Evolutionary conservation across 257 asterid genomes (phyloP).

Genomic region (Apocynum venetum): DNA sequence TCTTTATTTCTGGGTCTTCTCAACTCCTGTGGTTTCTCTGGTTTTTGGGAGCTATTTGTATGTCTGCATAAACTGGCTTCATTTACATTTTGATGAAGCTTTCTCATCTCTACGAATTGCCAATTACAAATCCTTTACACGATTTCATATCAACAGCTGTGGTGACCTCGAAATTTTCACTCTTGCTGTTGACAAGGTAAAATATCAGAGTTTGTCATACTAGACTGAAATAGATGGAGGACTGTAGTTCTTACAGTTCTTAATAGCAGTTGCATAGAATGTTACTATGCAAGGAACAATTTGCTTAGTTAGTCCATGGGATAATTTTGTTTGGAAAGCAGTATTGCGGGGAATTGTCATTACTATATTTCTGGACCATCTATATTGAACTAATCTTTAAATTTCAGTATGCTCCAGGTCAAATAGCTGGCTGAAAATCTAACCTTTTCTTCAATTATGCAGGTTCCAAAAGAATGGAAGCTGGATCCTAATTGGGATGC

Average conservation of each 20-base stretch:
- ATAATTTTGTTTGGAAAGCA: too few species aligned
- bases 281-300: not conserved
- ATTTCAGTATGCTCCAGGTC: not conserved
- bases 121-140: conserved; percentile 90
- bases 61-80: conserved; percentile 95
- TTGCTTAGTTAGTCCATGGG: not conserved
- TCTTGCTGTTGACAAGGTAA: conserved; percentile 95
- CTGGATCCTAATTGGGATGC: conserved; percentile 83
- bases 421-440: not conserved
- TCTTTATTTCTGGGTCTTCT: conserved; percentile 96
- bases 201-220: not conserved
- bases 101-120: conserved; percentile 97
- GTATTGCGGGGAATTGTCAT: not conserved
- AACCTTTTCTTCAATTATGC: conserved; percentile 15
- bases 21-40: conserved; percentile 93
- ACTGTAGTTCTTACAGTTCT: not conserved
- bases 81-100: conserved; percentile 95
- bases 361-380: not conserved
- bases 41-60: conserved; percentile 96
- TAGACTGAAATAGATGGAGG: not conserved
- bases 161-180: conserved; percentile 96
- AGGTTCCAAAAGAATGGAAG: conserved; percentile 98
- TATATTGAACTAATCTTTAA: not conserved
- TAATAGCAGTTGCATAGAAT: not conserved
- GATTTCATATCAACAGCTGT: conserved; percentile 62